Percentiles rank a stretch among this genome's conserved stretches.
Evolutionary conservation across 306 rosid genomes (phyloP).

Genomic region (Citrullus colocynthis): DNA sequence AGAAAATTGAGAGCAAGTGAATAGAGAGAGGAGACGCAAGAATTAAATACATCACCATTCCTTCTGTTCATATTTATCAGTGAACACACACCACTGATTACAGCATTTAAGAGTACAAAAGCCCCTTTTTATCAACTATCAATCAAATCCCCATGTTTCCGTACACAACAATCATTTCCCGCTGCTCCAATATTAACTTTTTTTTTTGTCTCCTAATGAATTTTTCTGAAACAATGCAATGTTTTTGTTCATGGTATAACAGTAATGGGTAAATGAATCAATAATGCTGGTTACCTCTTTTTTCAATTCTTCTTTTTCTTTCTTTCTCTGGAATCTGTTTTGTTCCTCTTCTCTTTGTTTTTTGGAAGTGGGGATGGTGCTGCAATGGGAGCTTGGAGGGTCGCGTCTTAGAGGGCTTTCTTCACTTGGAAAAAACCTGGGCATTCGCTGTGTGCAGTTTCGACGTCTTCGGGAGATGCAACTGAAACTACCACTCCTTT

Average conservation of each 20-base stretch:
- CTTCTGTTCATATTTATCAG: background rate
- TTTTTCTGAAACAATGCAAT: background rate
- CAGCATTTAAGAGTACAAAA: background rate
- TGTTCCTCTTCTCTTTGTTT: background rate
- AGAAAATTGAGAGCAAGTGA: background rate
- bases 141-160: background rate
- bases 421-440: slow-evolving; percentile 67
- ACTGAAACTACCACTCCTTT: slow-evolving; percentile 93
- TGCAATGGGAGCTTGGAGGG: background rate
- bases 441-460: slow-evolving; percentile 52
- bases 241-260: background rate
- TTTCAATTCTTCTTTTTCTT: background rate
- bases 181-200: background rate
- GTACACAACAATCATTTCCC: background rate
- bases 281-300: background rate
- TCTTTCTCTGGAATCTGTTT: background rate
- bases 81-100: background rate
- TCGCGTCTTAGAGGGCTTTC: slow-evolving; percentile 45
- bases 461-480: slow-evolving; percentile 80
- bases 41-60: slow-evolving; percentile 1
- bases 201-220: background rate
- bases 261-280: background rate
- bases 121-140: background rate
- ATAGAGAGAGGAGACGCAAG: background rate
- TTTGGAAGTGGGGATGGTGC: background rate